Percentiles rank a stretch among this genome's conserved stretches.
Conservation (phyloP, 306 rosid genomes). For the Hippophae tibetana region DNA sequence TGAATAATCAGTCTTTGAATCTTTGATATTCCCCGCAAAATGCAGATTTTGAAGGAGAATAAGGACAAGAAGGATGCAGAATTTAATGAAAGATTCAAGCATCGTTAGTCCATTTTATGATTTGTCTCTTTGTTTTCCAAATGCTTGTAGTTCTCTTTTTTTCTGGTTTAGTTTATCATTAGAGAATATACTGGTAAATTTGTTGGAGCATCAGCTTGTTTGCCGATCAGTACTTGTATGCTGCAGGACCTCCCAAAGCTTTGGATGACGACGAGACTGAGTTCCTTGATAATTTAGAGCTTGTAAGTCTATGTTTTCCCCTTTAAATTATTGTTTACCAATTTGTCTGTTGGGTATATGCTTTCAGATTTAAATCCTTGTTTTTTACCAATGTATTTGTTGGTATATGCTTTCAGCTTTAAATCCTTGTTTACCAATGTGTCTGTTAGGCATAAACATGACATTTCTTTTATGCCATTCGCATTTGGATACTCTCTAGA, state of each 20-base stretch:
- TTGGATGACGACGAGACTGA: slow-evolving; percentile 92
- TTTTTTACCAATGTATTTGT: not conserved
- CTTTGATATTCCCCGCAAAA: too few relatives aligned
- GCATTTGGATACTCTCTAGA: too few relatives aligned
- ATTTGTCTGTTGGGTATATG: not conserved
- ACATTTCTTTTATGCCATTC: too few relatives aligned
- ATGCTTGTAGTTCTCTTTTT: not conserved
- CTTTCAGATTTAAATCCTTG: not conserved
- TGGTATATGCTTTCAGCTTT: not conserved
- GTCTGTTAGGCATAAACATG: too few relatives aligned
- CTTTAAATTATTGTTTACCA: not conserved
- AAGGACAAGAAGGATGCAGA: slow-evolving; percentile 88
- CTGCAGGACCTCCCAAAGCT: slow-evolving; percentile 91
- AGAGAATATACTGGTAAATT: too few relatives aligned
- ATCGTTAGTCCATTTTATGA: slow-evolving; percentile 41
- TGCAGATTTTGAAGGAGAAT: slow-evolving; percentile 79
- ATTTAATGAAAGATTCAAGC: slow-evolving; percentile 89
- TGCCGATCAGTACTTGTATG: slow-evolving; percentile 4
- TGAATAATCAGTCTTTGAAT: not conserved
- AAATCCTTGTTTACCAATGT: too few relatives aligned
- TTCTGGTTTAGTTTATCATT: not conserved
- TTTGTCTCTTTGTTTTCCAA: not conserved
- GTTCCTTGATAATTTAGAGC: slow-evolving; percentile 69
- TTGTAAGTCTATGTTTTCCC: slow-evolving; percentile 17
- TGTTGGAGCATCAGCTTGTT: not conserved